phyloP scores from a whole-genome alignment of 2,329 filamentous ascomycete genomes.

The Epichloe glyceriae region DNA sequence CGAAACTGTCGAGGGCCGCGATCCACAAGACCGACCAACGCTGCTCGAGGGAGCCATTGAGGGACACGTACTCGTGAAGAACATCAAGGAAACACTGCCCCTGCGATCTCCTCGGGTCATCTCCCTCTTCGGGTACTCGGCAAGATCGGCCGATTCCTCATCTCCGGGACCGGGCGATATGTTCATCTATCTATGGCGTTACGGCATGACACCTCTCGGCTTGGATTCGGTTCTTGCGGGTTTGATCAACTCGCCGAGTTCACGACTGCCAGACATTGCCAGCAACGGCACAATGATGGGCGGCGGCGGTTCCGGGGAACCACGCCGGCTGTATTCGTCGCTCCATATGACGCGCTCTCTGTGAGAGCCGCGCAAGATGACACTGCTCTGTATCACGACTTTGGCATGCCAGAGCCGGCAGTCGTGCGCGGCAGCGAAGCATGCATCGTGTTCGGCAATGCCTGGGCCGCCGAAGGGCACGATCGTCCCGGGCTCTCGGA shows the following conservation, averaged over 20 bases:
- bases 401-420: conserved; percentile 31
- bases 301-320: conserved; percentile 37
- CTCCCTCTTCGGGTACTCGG: conserved; percentile 51
- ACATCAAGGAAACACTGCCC: conserved; percentile 40
- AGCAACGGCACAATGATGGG: conserved; percentile 29
- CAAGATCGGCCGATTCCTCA: conserved; percentile 30
- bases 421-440: conserved; percentile 43
- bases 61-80: conserved; percentile 53
- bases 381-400: conserved; percentile 48
- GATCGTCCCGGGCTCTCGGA: conserved; percentile 50
- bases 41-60: conserved; percentile 46
- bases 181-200: conserved; percentile 21
- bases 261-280: conserved; percentile 11
- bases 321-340: conserved; percentile 32
- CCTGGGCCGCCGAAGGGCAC: conserved; percentile 60
- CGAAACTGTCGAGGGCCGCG: conserved; percentile 38
- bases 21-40: conserved; percentile 25
- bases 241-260: neutral
- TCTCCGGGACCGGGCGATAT: conserved; percentile 21
- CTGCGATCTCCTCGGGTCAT: conserved; percentile 36
- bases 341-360: conserved; percentile 43
- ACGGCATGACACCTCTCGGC: conserved; percentile 15
- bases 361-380: conserved; percentile 39
- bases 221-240: conserved; percentile 12
- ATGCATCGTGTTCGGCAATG: conserved; percentile 56